Conservation (phyloP, 768 basidiomycete genomes). For the Podaxis rugospora region DNA sequence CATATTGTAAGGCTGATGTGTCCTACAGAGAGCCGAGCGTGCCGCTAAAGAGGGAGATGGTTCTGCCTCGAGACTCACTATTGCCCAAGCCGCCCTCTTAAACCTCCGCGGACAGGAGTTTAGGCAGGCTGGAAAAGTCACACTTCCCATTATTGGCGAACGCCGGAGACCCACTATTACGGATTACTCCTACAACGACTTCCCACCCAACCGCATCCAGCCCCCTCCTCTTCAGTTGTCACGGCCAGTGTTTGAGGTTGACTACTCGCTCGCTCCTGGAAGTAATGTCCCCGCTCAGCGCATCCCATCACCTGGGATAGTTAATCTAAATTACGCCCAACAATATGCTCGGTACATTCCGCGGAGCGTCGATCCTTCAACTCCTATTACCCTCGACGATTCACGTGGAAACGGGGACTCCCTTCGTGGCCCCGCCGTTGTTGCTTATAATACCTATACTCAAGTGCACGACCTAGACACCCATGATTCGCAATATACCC, state of each 20-base stretch:
- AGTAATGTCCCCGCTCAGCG: conserved; percentile 13
- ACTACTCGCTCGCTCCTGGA: conserved; percentile 33
- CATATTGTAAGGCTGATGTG: neutral
- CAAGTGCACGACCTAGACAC: neutral
- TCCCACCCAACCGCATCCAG: conserved; percentile 3
- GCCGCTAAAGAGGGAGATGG: conserved; percentile 54
- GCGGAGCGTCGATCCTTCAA: conserved; percentile 29
- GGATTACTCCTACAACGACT: conserved; percentile 3
- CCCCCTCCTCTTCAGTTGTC: neutral
- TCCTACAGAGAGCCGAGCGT: conserved; percentile 58
- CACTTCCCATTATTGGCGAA: conserved; percentile 8
- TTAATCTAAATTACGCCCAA: neutral
- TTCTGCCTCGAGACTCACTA: conserved; percentile 63
- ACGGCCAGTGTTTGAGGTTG: conserved; percentile 25
- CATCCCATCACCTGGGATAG: conserved; percentile 13
- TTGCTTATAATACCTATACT: neutral
- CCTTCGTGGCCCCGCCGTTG: conserved; percentile 11
- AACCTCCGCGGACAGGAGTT: conserved; percentile 70
- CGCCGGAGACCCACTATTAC: neutral
- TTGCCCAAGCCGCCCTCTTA: conserved; percentile 73
- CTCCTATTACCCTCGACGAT: conserved; percentile 34
- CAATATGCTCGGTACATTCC: neutral
- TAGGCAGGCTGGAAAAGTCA: conserved; percentile 15
- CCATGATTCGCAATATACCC: conserved; percentile 24
- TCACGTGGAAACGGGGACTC: conserved; percentile 21